Evolutionary conservation across 2,329 filamentous ascomycete species (phyloP).

Genomic region (Aspergillus ruber): DNA sequence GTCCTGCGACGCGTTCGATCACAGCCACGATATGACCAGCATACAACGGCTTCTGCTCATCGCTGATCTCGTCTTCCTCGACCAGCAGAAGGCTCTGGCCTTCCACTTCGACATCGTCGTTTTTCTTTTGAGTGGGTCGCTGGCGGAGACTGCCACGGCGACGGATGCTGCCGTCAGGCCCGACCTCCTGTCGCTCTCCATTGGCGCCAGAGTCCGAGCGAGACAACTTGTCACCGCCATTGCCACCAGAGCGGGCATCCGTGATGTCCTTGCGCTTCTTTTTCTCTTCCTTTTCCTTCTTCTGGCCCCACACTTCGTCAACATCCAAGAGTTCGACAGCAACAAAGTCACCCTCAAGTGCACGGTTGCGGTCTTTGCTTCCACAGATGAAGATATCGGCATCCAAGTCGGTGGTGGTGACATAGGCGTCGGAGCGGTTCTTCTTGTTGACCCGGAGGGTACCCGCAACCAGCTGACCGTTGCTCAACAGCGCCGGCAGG

Average conservation of each 20-base stretch:
- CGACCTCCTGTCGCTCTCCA: slow-evolving; percentile 56
- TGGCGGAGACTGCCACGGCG: slow-evolving; percentile 92
- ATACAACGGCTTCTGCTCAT: slow-evolving; percentile 95
- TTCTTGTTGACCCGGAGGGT: slow-evolving; percentile 99
- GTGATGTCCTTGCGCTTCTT: slow-evolving; percentile 99
- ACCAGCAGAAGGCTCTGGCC: slow-evolving; percentile 94
- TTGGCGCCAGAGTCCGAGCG: slow-evolving; percentile 53
- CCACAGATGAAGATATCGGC: slow-evolving; percentile 99
- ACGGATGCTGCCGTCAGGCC: slow-evolving; percentile 76
- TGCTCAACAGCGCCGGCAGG: slow-evolving; percentile 78
- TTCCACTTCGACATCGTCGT: slow-evolving; percentile 97
- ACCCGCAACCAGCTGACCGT: slow-evolving; percentile 92
- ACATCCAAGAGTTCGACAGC: slow-evolving; percentile 95
- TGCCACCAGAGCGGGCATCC: slow-evolving; percentile 74
- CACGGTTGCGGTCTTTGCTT: slow-evolving; percentile 96
- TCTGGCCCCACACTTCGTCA: slow-evolving; percentile 97
- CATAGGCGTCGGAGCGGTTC: slow-evolving; percentile 97
- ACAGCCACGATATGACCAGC: slow-evolving; percentile 96
- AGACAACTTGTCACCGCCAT: slow-evolving; percentile 59
- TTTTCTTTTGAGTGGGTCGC: slow-evolving; percentile 98
- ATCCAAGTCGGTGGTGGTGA: slow-evolving; percentile 88
- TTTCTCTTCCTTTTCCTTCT: slow-evolving; percentile 99
- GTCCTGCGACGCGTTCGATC: slow-evolving; percentile 90
- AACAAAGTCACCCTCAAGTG: slow-evolving; percentile 90
- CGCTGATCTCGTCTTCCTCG: slow-evolving; percentile 97